Evolutionary conservation across 495 filamentous ascomycete genomes (phyloP), one percentile per base, ranked within the genome.

Genomic region (Penicillium arizonense): DNA sequence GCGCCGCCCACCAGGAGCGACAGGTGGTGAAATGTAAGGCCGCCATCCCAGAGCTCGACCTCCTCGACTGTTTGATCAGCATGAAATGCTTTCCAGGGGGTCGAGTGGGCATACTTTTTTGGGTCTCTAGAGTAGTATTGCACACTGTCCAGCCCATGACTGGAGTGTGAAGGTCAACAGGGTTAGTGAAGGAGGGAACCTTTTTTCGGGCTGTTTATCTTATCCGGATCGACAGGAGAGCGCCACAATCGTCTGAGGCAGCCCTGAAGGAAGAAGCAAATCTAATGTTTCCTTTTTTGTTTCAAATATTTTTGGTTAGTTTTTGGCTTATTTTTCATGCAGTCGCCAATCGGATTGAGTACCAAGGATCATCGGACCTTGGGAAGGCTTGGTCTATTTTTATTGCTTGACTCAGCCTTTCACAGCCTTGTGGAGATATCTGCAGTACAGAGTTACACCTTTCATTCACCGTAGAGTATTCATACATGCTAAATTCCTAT

Each of bases 91-190:
- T 41, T 40, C 26, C 14, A 44, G 28, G 26, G 35, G 10, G 18
- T 44, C 16, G 46, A 13, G 43, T 3, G 1, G 21, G 50, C 69
- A 39, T 69, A 82, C 77, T 77, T 16, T 59, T 70, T 51, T 69
- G 60, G 51, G 73, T 50, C 52, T 81, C 78, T 46, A 65, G 33
- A 14, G 79, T 79, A 3, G 70, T 61, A 65, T 82, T 78, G 47
- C 79, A 82, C 53, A 66, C 59, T 37, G 75, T 72, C 78, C 77
- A 80, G 49, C 65, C 71, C 76, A 79, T 78, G 49, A 49, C 33
- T 44, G 42, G 50, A 37, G 33, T 37, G 21, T 44, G 24, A 13
- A 44, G 44, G 24, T 52, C 35, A 54, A 55, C 21, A 42, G 34
- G 45, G 26, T 28, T 30, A 35, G 21, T 36, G 18, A 47, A 6